phyloP scores from a whole-genome alignment of 306 rosid species.

The Rubus parviflorus region DNA sequence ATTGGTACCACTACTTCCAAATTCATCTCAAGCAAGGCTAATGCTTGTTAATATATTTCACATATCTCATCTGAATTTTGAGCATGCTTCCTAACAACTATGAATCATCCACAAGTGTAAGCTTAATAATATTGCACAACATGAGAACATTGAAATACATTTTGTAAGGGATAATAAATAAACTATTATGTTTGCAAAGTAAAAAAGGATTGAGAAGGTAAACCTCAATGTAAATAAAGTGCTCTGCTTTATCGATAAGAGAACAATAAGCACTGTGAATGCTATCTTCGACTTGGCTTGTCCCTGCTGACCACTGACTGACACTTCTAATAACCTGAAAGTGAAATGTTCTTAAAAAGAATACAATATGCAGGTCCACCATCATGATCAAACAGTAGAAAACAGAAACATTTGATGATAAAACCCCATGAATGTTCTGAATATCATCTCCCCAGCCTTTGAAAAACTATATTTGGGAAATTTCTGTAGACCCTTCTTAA shows the following conservation, averaged over 20 bases:
- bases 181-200: neutral
- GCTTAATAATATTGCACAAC: neutral
- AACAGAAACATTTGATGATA: neutral
- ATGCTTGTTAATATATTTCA: neutral
- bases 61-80: neutral
- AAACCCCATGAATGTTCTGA: neutral
- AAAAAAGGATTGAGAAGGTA: constrained; percentile 13
- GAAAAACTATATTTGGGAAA: neutral
- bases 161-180: neutral
- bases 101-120: neutral
- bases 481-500: neutral
- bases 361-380: constrained; percentile 18
- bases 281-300: constrained; percentile 93
- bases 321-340: constrained; percentile 93
- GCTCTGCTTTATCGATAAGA: constrained; percentile 90
- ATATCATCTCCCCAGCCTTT: constrained; percentile 4
- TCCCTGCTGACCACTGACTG: constrained; percentile 99
- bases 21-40: constrained; percentile 6
- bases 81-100: constrained; percentile 5
- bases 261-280: constrained; percentile 94
- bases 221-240: constrained; percentile 97
- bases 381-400: constrained; percentile 6
- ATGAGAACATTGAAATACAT: neutral
- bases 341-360: constrained; percentile 21
- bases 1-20: neutral